Evolutionary conservation across 129 eudicot genomes (phyloP), one percentile per base, ranked within the genome.

Genomic region (Helianthus tuberosus): DNA sequence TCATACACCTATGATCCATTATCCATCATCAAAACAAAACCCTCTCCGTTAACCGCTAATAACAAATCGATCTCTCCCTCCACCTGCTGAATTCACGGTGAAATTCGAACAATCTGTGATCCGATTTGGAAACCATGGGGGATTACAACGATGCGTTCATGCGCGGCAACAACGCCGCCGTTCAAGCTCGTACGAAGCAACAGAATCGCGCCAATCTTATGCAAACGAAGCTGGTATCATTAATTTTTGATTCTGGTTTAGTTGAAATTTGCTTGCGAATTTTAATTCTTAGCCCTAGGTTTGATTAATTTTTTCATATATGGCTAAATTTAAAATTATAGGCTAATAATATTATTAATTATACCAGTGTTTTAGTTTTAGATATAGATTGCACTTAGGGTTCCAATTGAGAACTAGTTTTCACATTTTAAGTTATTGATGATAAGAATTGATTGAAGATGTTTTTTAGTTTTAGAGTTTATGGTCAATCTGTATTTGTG

Each of bases 181-280:
- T 88, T 69, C 97, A 90, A 75, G 96, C 91, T 68, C 98, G 98
- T 4, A 85, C 96, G 23, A 94, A 94, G 87, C 91, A 87, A 23
- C 93, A 81, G 83, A 91, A 88, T 44, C 97, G 98, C 48, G 96
- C 97, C 4, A 94, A 94, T 80, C 97, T 94, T 72, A 85, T 94
- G 86, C 97, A 94, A 39, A 96, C 88, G 75, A 94, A 94, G 79
- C 79, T 86, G 96, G 98, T 94, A 84, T 11, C 0, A 2, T 32
- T 32, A 32, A 64, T 16, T 27, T 78, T 13, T 16, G 76, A 32
- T 58, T 39, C 2, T 35, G 44, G 36, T 62, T 77, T 41, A 13
- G 35, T 79, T 55, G 11, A 61, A 16, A 25, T 79, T 77, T 70
- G 69, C 27, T 44, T 72, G 35, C 49, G 50, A 32, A 32, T 32